phyloP scores from a whole-genome alignment of 805 yeast species.

The Wickerhamomyces bisporus region DNA sequence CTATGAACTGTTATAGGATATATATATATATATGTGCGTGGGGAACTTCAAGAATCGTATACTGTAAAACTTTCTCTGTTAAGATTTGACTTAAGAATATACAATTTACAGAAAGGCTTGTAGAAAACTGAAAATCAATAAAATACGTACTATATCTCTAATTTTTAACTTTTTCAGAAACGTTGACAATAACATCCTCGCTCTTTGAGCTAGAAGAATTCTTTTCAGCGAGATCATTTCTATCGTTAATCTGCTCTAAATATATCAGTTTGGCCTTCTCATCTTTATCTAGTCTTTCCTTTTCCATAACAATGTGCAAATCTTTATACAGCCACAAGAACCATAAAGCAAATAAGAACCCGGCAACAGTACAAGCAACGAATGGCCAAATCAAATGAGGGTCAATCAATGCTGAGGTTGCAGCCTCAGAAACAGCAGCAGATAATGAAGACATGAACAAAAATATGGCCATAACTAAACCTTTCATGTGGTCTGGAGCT shows the following conservation, averaged over 20 bases:
- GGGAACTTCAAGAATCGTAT: too few relatives aligned
- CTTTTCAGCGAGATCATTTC: too few relatives aligned
- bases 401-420: conserved; percentile 59
- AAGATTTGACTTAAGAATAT: too few relatives aligned
- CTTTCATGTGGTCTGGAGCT: conserved; percentile 57
- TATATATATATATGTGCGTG: too few relatives aligned
- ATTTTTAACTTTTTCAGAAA: neutral
- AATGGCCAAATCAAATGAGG: conserved; percentile 71
- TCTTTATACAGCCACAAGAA: conserved; percentile 37
- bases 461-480: conserved; percentile 45
- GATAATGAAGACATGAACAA: conserved; percentile 73
- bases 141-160: too few relatives aligned
- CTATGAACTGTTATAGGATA: too few relatives aligned
- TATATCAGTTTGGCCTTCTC: conserved; percentile 8
- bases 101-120: too few relatives aligned
- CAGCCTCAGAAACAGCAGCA: conserved; percentile 69
- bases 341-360: conserved; percentile 50
- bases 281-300: conserved; percentile 17
- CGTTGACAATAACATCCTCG: neutral
- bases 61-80: too few relatives aligned
- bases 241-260: neutral
- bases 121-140: too few relatives aligned
- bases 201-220: too few relatives aligned
- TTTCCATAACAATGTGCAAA: conserved; percentile 18
- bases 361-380: conserved; percentile 54